Evolutionary conservation across 2,329 filamentous ascomycete species (phyloP).

Genomic region (Basipetospora sp.): DNA sequence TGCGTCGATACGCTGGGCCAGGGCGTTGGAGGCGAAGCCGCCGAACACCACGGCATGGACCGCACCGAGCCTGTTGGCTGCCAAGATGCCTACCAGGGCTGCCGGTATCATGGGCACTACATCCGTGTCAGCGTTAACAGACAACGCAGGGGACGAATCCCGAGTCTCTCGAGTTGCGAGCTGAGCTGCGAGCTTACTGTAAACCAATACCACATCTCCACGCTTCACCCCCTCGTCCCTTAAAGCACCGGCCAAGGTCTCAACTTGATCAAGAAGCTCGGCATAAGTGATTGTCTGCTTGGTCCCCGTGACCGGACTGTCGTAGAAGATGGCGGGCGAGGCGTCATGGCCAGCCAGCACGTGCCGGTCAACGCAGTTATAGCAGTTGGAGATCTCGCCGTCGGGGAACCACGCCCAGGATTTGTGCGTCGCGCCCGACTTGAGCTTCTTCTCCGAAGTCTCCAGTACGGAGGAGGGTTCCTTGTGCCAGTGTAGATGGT

Average conservation of each 20-base stretch:
- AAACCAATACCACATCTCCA: conserved; percentile 79
- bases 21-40: conserved; percentile 66
- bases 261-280: conserved; percentile 63
- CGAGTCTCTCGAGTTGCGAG: no score
- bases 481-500: conserved; percentile 67
- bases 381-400: conserved; percentile 79
- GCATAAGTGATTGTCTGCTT: conserved; percentile 63
- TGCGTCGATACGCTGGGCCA: conserved; percentile 80
- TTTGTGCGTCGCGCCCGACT: conserved; percentile 47
- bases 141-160: no score
- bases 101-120: conserved; percentile 90
- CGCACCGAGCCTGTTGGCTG: conserved; percentile 66
- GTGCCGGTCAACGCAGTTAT: conserved; percentile 83
- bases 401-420: conserved; percentile 85
- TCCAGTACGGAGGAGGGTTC: conserved; percentile 50
- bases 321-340: conserved; percentile 65
- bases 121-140: background rate
- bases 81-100: conserved; percentile 72
- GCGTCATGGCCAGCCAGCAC: conserved; percentile 66
- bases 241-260: conserved; percentile 67
- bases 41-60: conserved; percentile 89
- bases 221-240: conserved; percentile 66
- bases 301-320: conserved; percentile 65
- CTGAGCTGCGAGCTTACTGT: conserved; percentile 39
- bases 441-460: conserved; percentile 46